Evolutionary conservation across 345 rosid species (phyloP), one percentile per base, ranked within the genome.

Genomic region (Hibiscus mutabilis): DNA sequence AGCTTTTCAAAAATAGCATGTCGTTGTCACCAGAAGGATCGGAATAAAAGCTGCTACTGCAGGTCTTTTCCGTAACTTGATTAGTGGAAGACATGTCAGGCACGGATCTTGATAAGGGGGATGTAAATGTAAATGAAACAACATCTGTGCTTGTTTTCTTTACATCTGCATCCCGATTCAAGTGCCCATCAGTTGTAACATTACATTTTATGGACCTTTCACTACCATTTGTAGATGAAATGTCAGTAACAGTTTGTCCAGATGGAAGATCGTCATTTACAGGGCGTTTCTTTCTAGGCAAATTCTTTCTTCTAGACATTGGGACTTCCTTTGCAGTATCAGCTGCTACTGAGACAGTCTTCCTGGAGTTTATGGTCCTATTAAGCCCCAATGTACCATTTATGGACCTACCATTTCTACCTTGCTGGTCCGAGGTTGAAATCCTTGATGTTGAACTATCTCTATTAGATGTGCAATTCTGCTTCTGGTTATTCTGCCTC

Each of bases 51-150:
- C 59, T 8, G 59, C 60, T 14, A 5, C 75, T 67, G 70, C 75
- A 70, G 35, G 52, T 73, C 60, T 79, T 79, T 69, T 71, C 83
- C 51, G 18, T 65, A 47, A 14, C 66, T 59, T 59, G 73, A 66
- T 76, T 22, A 5, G 29, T 5, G 29, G 68, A 64, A 64, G 52
- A 0, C 13, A 12, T 24, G 8, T 64, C 53, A 42, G n/a, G 68
- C 52, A 42, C 6, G 53, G 68, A 64, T 13, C 31, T 42, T 42
- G 31, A 77, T 31, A 91, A 80, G 31, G 97, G 96, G 57, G 98
- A 87, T 4, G 93, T 81, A 71, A 93, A 93, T 11, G 92, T 91
- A 80, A 93, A 93, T 19, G 97, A 93, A 84, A 93, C 84, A 72
- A 93, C 86, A 82, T 93, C 94, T 81, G 76, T 82, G 66, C 84